These are phyloP conservation scores for Amanita muscaria DNA, from an alignment of 768 basidiomycete genomes.

Conservation along the genomic window DNA sequence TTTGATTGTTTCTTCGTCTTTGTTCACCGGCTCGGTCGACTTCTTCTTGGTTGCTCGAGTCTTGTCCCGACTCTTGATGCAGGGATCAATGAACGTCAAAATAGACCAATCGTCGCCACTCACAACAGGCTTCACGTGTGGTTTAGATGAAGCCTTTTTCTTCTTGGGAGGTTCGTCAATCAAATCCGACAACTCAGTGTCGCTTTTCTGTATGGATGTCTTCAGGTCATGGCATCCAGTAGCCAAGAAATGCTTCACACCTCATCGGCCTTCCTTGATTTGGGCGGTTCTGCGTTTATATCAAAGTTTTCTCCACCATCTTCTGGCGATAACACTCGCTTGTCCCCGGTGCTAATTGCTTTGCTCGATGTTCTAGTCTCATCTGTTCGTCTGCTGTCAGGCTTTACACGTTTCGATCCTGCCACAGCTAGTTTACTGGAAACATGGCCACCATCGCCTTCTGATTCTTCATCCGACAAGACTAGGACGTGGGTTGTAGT, in stretches of 20 bases:
- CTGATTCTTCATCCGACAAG: neutral
- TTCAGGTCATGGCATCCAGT: neutral
- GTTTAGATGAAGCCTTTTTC: conserved; percentile 16
- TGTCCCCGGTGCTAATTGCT: too few species aligned
- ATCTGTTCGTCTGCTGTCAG: too few species aligned
- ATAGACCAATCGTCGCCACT: conserved; percentile 16
- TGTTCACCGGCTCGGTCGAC: conserved; percentile 28
- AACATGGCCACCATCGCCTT: neutral
- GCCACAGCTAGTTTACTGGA: neutral
- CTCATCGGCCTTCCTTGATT: neutral
- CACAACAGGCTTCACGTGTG: conserved; percentile 18
- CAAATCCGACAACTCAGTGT: conserved; percentile 53
- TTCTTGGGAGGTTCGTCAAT: conserved; percentile 49
- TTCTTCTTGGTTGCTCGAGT: conserved; percentile 22
- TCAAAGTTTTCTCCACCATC: neutral
- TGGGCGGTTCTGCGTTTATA: neutral
- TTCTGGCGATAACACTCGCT: neutral
- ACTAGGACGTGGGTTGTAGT: neutral
- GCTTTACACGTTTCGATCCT: neutral
- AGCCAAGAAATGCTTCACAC: neutral
- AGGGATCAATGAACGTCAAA: neutral
- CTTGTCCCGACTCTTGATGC: too few species aligned
- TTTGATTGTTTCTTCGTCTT: conserved; percentile 70
- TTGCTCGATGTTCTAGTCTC: too few species aligned
- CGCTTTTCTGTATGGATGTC: conserved; percentile 29